These are phyloP conservation scores for Metarhizium rileyi DNA, from an alignment of 2,329 filamentous ascomycete genomes.

Conservation along the genomic window DNA sequence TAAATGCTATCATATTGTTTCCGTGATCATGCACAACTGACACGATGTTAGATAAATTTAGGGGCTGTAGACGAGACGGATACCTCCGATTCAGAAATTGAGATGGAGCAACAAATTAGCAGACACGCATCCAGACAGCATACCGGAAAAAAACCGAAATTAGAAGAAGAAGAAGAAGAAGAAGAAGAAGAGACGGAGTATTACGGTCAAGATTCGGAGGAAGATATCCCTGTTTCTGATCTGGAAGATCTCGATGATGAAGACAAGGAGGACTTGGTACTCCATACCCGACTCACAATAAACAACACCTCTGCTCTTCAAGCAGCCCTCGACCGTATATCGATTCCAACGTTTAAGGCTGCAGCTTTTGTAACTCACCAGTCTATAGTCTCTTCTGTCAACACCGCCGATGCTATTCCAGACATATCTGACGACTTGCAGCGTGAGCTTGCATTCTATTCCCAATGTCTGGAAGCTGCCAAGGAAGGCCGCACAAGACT, in stretches of 20 bases:
- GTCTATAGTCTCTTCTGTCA: slow-evolving; percentile 56
- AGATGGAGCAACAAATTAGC: slow-evolving; percentile 63
- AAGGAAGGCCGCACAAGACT: slow-evolving; percentile 63
- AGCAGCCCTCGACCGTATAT: slow-evolving; percentile 68
- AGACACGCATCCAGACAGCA: slow-evolving; percentile 9
- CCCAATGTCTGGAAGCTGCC: slow-evolving; percentile 74
- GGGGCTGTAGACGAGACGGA: slow-evolving; percentile 52
- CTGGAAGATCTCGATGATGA: slow-evolving; percentile 68
- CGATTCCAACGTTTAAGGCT: slow-evolving; percentile 52
- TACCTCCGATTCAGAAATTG: slow-evolving; percentile 59
- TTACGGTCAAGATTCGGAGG: slow-evolving; percentile 61
- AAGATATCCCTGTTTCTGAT: slow-evolving; percentile 84
- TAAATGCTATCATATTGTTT: background rate
- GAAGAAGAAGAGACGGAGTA: slow-evolving; percentile 49
- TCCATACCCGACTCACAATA: slow-evolving; percentile 88
- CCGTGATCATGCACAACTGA: background rate
- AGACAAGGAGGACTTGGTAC: slow-evolving; percentile 77
- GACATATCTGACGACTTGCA: slow-evolving; percentile 87
- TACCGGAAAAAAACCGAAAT: slow-evolving; percentile 10
- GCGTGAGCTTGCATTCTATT: slow-evolving; percentile 88
- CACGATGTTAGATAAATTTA: slow-evolving; percentile 35
- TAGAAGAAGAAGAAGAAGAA: slow-evolving; percentile 15
- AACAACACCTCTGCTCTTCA: slow-evolving; percentile 89
- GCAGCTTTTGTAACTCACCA: slow-evolving; percentile 80
- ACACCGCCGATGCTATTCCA: slow-evolving; percentile 56